Base-by-base conservation (phyloP, 1,284 basidiomycete genomes). In the Fomitopsis betulina region DNA sequence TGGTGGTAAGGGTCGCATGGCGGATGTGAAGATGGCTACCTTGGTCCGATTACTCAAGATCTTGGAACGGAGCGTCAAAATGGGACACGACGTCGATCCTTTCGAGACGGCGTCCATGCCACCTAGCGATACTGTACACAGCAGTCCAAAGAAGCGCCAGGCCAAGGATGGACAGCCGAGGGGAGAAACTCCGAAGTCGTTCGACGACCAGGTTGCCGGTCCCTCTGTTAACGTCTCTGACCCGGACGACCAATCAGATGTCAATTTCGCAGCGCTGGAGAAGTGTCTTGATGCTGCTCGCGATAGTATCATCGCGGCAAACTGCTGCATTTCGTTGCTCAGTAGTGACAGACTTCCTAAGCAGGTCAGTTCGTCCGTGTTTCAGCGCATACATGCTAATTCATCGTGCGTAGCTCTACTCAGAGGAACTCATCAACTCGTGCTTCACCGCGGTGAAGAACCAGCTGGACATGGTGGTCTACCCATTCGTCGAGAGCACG, bases 391-490 rank as follows among this genome's bases (percentile, higher is more conserved):
- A 15, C 40, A 39, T 7, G 5, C 42, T 47, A 17, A 38, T 15
- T 3, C 21, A 42, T 40, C 23, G 27, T 27, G n/a, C 17, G 23
- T 42, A 93, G 91, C 75, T 93, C 35, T 96, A 92, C 70, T 96
- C 95, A 0, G 96, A 98, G 70, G 96, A 98, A 69, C 77, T 95
- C 13, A 89, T 98, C 58, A 87, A 86, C 0, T 76, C 83, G 0
- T 94, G 93, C 68, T 79, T 98, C 8, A 78, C 76, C 39, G 79
- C 86, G 0, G 78, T 94, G 62, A 95, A 96, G 70, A 87, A 88
- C 59, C 86, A 90, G 59, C 82, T 98, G 25, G 85, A 84, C 0
- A 85, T 85, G 68, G 79, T 94, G 45, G 78, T 98, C 7, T 93
- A 96, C 66, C 93, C 94, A 0, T 92, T 96, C 64, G 84, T 96